Conservation (phyloP, 2,329 filamentous ascomycete genomes). For the Fusarium sp. region DNA sequence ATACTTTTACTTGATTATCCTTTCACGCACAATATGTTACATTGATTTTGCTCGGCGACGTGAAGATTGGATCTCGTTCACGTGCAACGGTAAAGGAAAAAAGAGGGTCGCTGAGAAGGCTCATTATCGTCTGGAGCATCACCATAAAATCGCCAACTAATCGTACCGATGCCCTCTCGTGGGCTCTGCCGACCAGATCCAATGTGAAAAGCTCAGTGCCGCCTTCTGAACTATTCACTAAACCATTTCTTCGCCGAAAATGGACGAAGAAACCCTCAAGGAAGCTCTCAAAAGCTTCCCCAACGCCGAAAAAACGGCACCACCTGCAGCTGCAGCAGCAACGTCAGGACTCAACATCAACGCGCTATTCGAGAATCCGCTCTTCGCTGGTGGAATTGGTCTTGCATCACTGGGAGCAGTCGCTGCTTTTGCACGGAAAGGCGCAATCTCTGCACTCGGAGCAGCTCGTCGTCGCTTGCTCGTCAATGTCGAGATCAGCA, state of each 20-base stretch:
- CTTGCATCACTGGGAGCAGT: slow-evolving; percentile 88
- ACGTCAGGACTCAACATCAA: slow-evolving; percentile 59
- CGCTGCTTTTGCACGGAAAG: slow-evolving; percentile 82
- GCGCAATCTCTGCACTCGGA: slow-evolving; percentile 74
- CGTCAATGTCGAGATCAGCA: slow-evolving; percentile 94
- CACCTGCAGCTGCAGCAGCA: slow-evolving; percentile 42
- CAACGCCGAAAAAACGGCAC: slow-evolving; percentile 45
- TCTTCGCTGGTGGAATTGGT: slow-evolving; percentile 81
- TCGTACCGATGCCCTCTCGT: background rate
- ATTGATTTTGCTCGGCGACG: background rate
- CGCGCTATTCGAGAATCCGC: slow-evolving; percentile 69
- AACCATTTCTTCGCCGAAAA: background rate
- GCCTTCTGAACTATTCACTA: slow-evolving; percentile 11
- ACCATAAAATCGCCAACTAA: background rate
- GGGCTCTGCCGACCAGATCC: background rate
- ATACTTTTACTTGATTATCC: background rate
- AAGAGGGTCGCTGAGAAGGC: slow-evolving; percentile 19
- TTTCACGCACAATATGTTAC: background rate
- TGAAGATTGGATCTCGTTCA: background rate
- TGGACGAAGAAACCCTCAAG: slow-evolving; percentile 33
- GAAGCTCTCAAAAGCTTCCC: slow-evolving; percentile 30
- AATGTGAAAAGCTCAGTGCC: slow-evolving; percentile 9
- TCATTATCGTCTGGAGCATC: background rate
- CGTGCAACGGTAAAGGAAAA: slow-evolving; percentile 21
- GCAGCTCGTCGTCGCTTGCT: slow-evolving; percentile 86